Base-by-base conservation (phyloP, 768 basidiomycete species). In the Suillus hirtellus region DNA sequence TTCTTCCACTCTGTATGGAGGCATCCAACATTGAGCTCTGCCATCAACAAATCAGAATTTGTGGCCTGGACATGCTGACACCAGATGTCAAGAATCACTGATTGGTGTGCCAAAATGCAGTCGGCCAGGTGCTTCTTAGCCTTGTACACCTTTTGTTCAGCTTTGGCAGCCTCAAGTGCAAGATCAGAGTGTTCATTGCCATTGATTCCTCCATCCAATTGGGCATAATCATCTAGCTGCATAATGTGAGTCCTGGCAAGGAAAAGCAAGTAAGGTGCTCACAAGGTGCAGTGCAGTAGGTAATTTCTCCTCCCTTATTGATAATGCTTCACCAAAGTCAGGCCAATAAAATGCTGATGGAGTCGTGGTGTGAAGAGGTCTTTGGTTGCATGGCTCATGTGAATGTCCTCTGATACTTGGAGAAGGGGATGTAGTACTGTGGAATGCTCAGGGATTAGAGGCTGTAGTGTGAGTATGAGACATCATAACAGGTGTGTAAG, bases 101-200 rank as follows among this genome's bases (percentile, higher is more conserved):
- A 46, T 46, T 46, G 44, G 17, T 46, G n/a, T 46, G 44, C 44
- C 44, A 46, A 46, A 46, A 46, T 46, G 44, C 44, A 46, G 44
- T 46, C 4, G 10, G 44, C 44, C 44, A 46, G n/a, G 44, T 46
- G 4, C 46, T 46, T 46, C 46, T 46, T 5, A 4, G 44, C 44
- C 44, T 46, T 9, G 2, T 3, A 17, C 19, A 46, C 44, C 44
- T 46, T 46, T 46, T 10, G 4, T 44, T 44, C 8, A 44, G 43
- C 43, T 44, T 44, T 44, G 19, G 43, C 19, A 44, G 43, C 43
- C 0, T 3, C 44, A 46, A 46, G 44, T 2, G 4, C 10, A 12
- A 46, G 44, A 46, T 46, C 44, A 46, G 44, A 46, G 44, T 21
- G 10, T 46, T 46, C 11, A 17, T 46, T 0, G 11, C 44, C 44